These are phyloP conservation scores for Pyrrhoderma lamaoense DNA, from an alignment of 1,284 basidiomycete species.

Conservation along the genomic window DNA sequence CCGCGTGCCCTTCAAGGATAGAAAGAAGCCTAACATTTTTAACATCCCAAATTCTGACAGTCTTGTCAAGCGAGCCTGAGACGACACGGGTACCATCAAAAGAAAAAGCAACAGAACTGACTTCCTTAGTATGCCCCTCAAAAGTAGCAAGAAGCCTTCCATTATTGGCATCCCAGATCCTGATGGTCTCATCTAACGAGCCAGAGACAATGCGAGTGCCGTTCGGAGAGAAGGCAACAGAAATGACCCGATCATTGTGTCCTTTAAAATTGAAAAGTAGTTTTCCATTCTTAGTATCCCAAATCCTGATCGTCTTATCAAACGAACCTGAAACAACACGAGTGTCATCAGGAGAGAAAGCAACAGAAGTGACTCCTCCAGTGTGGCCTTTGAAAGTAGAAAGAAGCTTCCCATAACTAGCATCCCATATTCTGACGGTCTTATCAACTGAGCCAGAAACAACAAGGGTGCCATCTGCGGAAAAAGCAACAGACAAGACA, in stretches of 20 bases:
- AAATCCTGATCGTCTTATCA: too few relatives aligned
- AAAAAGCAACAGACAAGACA: conserved; percentile 44
- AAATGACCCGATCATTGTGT: background rate
- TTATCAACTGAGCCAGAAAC: conserved; percentile 96
- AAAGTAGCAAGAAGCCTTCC: conserved; percentile 52
- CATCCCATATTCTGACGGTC: conserved; percentile 26
- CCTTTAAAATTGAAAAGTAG: background rate
- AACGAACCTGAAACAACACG: too few relatives aligned
- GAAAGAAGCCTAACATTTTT: background rate
- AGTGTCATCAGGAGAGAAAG: too few relatives aligned
- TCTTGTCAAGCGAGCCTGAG: background rate
- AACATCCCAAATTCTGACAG: background rate
- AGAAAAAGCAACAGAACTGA: too few relatives aligned
- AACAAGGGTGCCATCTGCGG: background rate
- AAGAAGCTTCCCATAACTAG: conserved; percentile 36
- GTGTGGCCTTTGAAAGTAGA: too few relatives aligned
- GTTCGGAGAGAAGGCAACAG: conserved; percentile 44
- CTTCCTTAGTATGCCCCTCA: conserved; percentile 42
- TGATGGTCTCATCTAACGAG: conserved; percentile 78
- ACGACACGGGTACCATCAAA: background rate
- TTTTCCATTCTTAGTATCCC: too few relatives aligned
- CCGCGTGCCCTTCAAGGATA: conserved; percentile 5
- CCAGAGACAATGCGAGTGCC: conserved; percentile 55
- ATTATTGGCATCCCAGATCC: conserved; percentile 1
- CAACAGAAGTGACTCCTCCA: too few relatives aligned